phyloP scores from a whole-genome alignment of 2,329 filamentous ascomycete genomes.

The Fusarium sp. region DNA sequence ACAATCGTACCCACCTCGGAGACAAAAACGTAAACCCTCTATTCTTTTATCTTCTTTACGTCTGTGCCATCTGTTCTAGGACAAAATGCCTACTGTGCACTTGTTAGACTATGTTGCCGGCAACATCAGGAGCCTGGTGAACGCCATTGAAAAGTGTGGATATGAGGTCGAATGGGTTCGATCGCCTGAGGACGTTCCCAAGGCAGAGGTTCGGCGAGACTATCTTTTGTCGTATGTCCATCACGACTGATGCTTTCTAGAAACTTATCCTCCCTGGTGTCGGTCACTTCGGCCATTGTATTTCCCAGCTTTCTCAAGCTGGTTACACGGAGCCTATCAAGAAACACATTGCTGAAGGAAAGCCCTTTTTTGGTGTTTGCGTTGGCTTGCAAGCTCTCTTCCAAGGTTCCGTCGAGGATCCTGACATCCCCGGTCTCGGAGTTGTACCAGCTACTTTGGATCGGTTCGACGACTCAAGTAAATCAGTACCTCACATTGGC shows the following conservation, averaged over 20 bases:
- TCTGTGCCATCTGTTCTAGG: constrained; percentile 24
- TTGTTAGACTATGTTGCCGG: constrained; percentile 92
- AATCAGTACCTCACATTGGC: constrained; percentile 98
- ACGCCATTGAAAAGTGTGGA: constrained; percentile 96
- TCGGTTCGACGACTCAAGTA: constrained; percentile 80
- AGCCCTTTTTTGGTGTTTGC: constrained; percentile 98
- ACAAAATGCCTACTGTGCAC: constrained; percentile 79
- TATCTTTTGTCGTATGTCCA: background rate
- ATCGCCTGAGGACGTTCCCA: constrained; percentile 83
- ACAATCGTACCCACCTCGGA: background rate
- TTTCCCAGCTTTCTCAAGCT: constrained; percentile 83
- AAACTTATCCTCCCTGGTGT: constrained; percentile 96
- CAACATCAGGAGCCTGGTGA: constrained; percentile 94
- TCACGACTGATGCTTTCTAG: constrained; percentile 57
- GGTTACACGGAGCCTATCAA: constrained; percentile 87
- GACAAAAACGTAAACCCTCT: constrained; percentile 1
- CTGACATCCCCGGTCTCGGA: constrained; percentile 77
- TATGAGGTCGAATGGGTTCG: constrained; percentile 94
- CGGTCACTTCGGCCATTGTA: constrained; percentile 96
- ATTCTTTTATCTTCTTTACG: constrained; percentile 11
- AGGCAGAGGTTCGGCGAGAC: constrained; percentile 76
- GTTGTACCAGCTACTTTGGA: constrained; percentile 77
- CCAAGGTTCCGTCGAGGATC: constrained; percentile 83
- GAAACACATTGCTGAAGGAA: constrained; percentile 87
- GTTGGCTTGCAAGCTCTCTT: constrained; percentile 94